phyloP scores from a whole-genome alignment of 257 asterid species.

The Salvia splendens region DNA sequence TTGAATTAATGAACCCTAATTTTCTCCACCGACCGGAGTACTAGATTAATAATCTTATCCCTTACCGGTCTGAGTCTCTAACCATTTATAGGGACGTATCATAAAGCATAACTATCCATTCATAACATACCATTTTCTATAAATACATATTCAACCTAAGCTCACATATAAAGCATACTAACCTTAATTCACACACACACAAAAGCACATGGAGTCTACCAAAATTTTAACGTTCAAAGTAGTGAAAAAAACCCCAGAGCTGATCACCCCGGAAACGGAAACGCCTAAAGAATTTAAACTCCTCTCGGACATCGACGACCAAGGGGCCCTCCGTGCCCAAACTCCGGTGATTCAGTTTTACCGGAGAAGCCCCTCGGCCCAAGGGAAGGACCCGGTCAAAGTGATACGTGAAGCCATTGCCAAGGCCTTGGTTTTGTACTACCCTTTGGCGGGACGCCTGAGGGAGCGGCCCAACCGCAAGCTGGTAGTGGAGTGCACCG shows the following conservation, averaged over 20 bases:
- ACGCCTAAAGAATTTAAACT: constrained; percentile 54
- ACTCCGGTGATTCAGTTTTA: constrained; percentile 36
- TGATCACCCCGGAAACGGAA: constrained; percentile 54
- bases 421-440: constrained; percentile 57
- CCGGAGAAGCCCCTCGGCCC: constrained; percentile 37
- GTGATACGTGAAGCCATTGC: constrained; percentile 56
- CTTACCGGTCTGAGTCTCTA: too few relatives aligned
- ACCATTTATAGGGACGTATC: too few relatives aligned
- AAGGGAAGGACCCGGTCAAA: constrained; percentile 52
- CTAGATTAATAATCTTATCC: too few relatives aligned
- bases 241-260: constrained; percentile 43
- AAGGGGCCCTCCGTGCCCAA: constrained; percentile 55
- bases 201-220: too few relatives aligned
- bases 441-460: constrained; percentile 74
- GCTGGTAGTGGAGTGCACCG: constrained; percentile 73
- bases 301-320: constrained; percentile 70
- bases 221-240: constrained; percentile 47
- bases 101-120: too few relatives aligned
- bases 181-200: too few relatives aligned
- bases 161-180: too few relatives aligned
- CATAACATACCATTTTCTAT: too few relatives aligned
- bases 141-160: too few relatives aligned
- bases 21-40: too few relatives aligned
- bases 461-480: constrained; percentile 50
- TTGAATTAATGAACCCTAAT: too few relatives aligned